Conservation (phyloP, 306 rosid genomes). For the Vigna reflexopilosa region DNA sequence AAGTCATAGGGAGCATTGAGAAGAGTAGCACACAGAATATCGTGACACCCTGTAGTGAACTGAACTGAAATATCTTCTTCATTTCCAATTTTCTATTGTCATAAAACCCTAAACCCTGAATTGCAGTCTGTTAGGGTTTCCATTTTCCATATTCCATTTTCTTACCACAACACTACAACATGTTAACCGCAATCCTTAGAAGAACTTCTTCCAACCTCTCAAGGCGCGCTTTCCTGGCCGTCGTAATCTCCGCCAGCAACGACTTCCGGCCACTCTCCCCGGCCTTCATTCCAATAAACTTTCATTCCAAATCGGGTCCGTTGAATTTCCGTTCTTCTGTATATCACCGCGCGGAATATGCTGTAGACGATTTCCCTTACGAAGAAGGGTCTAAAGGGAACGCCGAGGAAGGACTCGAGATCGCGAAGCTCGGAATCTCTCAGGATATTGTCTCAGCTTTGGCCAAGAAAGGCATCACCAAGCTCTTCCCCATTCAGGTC, state of each 20-base stretch:
- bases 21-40: conserved; percentile 26
- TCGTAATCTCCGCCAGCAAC: conserved; percentile 37
- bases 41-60: background rate
- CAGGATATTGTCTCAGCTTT: conserved; percentile 80
- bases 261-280: conserved; percentile 40
- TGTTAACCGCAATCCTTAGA: conserved; percentile 58
- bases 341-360: conserved; percentile 55
- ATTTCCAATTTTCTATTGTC: background rate
- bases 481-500: conserved; percentile 97
- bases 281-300: conserved; percentile 38
- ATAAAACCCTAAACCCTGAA: conserved; percentile 50
- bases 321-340: conserved; percentile 66
- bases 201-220: conserved; percentile 50
- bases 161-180: background rate
- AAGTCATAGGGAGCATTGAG: background rate
- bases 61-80: conserved; percentile 14
- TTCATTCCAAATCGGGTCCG: conserved; percentile 60
- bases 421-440: conserved; percentile 76
- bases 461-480: conserved; percentile 78
- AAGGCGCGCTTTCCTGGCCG: conserved; percentile 61
- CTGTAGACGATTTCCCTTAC: conserved; percentile 56
- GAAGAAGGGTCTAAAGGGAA: conserved; percentile 56
- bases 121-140: conserved; percentile 24
- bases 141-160: background rate
- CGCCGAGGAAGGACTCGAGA: conserved; percentile 77